Evolutionary conservation across 2,329 filamentous ascomycete genomes (phyloP).

Genomic region (Gnomoniopsis sp.): DNA sequence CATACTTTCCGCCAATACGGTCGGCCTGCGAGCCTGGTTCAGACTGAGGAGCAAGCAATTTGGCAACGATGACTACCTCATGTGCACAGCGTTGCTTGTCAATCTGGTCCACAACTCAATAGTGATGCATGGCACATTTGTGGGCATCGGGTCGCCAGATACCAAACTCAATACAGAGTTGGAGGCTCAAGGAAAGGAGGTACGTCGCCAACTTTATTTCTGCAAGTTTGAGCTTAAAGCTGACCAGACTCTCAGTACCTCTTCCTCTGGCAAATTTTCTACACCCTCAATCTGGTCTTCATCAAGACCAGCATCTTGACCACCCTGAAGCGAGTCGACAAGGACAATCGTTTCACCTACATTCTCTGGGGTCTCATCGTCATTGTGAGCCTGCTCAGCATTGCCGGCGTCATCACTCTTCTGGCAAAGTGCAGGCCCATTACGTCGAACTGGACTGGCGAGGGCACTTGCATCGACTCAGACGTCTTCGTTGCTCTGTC

Average conservation of each 20-base stretch:
- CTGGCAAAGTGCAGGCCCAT: conserved; percentile 17
- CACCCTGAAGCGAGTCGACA: conserved; percentile 13
- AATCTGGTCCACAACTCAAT: conserved; percentile 17
- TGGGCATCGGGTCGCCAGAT: conserved; percentile 17
- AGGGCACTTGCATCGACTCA: conserved; percentile 14
- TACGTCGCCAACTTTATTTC: not conserved
- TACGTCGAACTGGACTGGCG: conserved; percentile 14
- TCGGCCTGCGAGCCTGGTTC: conserved; percentile 11
- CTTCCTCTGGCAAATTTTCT: conserved; percentile 18
- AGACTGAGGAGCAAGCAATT: conserved; percentile 7
- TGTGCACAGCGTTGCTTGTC: conserved; percentile 17
- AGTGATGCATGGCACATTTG: conserved; percentile 17
- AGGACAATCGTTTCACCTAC: conserved; percentile 6
- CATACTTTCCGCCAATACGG: conserved; percentile 10
- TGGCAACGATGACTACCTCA: conserved; percentile 15
- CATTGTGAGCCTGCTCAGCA: conserved; percentile 12
- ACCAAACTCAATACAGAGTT: conserved; percentile 13
- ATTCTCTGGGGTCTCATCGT: conserved; percentile 15
- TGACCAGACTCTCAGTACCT: conserved; percentile 7
- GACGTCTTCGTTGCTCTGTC: conserved; percentile 13
- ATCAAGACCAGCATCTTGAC: conserved; percentile 17
- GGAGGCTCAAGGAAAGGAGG: conserved; percentile 13
- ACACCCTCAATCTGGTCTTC: conserved; percentile 15
- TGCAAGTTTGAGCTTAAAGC: not conserved
- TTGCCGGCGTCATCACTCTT: conserved; percentile 14